Evolutionary conservation across 129 eudicot species (phyloP).

Genomic region (Centrapalus pauciflorus): DNA sequence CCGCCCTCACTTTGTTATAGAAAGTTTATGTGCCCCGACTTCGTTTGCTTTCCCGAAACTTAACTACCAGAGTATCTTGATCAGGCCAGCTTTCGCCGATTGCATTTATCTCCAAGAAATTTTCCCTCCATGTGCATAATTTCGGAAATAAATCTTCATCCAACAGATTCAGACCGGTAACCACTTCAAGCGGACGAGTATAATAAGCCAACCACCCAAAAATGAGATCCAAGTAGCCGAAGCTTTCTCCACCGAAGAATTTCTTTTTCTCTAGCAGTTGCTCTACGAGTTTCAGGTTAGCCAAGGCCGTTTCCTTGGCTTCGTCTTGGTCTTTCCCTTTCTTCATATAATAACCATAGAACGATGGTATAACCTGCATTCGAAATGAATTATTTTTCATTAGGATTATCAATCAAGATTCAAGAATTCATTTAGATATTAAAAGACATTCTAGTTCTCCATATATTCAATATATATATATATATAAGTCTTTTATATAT

Average conservation of each 20-base stretch:
- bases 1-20: neutral
- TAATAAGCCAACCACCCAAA: slow-evolving; percentile 48
- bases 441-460: no score
- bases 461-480: no score
- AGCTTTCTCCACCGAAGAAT: slow-evolving; percentile 44
- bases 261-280: slow-evolving; percentile 39
- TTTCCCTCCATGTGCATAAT: slow-evolving; percentile 37
- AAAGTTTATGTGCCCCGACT: neutral
- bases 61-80: slow-evolving; percentile 34
- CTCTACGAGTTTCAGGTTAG: slow-evolving; percentile 36
- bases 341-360: slow-evolving; percentile 21
- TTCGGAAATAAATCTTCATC: slow-evolving; percentile 38
- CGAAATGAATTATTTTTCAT: neutral
- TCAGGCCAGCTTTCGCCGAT: slow-evolving; percentile 48
- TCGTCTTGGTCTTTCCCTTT: slow-evolving; percentile 53
- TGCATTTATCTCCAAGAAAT: slow-evolving; percentile 20
- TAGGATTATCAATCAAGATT: no score
- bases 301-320: slow-evolving; percentile 19
- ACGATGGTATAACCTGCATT: slow-evolving; percentile 34
- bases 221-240: slow-evolving; percentile 49
- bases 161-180: slow-evolving; percentile 27
- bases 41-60: slow-evolving; percentile 7
- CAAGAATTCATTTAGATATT: no score
- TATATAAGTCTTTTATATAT: neutral
- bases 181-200: slow-evolving; percentile 29